A percentile compares a stretch with the other conserved stretches of the same genome.
These are phyloP conservation scores for Pyronema omphalodes DNA, from an alignment of 495 filamentous ascomycete genomes.

Conservation along the genomic window DNA sequence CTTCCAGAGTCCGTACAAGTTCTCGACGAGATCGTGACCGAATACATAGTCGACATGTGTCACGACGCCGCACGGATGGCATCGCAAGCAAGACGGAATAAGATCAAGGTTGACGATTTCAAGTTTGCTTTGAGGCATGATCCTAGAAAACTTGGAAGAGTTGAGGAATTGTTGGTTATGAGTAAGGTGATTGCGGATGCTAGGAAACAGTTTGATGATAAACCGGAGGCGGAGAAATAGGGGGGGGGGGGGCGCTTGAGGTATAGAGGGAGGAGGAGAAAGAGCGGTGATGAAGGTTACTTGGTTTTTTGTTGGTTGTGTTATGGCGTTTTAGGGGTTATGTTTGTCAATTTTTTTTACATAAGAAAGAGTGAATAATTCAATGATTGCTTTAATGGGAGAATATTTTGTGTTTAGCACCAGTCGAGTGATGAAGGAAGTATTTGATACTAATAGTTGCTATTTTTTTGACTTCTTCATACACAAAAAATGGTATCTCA, in stretches of 20 bases:
- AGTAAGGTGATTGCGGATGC: conserved; percentile 21
- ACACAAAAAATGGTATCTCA: no score
- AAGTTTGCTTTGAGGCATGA: conserved; percentile 79
- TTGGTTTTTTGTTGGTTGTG: no score
- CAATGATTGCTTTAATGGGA: no score
- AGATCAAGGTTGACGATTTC: conserved; percentile 96
- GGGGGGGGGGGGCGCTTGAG: conserved; percentile 19
- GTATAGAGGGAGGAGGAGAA: neutral
- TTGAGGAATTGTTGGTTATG: conserved; percentile 54
- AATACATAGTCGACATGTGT: conserved; percentile 74
- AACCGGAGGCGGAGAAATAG: conserved; percentile 26
- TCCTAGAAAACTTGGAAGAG: conserved; percentile 67
- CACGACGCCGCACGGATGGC: conserved; percentile 73
- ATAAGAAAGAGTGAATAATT: no score
- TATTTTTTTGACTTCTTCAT: no score
- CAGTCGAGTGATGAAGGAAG: no score
- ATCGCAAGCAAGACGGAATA: conserved; percentile 64
- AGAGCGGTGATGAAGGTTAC: no score
- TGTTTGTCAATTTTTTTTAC: no score
- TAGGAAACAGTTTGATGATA: conserved; percentile 27
- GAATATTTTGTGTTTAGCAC: no score
- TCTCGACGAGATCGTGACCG: conserved; percentile 85
- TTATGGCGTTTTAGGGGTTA: no score
- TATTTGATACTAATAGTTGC: no score
- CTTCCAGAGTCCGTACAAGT: conserved; percentile 68